Conservation (phyloP, 169 alveolate species). For the Theileria luwenshuni region DNA sequence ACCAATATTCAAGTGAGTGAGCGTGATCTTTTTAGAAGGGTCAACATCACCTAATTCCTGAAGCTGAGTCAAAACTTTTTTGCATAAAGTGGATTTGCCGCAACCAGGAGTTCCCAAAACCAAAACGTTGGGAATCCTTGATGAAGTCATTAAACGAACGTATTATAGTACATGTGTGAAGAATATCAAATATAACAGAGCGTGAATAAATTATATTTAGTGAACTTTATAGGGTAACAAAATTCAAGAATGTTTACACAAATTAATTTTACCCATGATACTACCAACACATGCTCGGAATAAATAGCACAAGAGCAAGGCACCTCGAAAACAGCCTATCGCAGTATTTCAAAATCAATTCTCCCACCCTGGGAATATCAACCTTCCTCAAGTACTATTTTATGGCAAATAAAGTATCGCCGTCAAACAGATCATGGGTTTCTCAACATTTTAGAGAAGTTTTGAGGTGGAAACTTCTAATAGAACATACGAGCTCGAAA, state of each 20-base stretch:
- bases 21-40: not conserved
- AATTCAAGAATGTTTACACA: conserved; percentile 10
- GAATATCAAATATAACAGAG: not conserved
- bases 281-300: conserved; percentile 35
- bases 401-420: conserved; percentile 52
- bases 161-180: not conserved
- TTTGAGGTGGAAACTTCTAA: conserved; percentile 76
- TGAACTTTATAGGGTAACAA: not conserved
- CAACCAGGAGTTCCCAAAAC: conserved; percentile 79
- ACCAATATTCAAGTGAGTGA: conserved; percentile 66
- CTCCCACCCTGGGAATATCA: conserved; percentile 57
- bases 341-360: conserved; percentile 58
- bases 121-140: conserved; percentile 64
- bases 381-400: conserved; percentile 61
- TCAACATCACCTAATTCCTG: not conserved
- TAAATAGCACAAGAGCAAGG: conserved; percentile 76
- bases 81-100: conserved; percentile 71
- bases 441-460: conserved; percentile 73
- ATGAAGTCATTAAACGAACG: not conserved
- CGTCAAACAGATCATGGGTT: conserved; percentile 69
- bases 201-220: not conserved
- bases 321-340: conserved; percentile 77
- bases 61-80: conserved; percentile 19
- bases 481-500: conserved; percentile 75
- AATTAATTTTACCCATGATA: no score